Evolutionary conservation across 306 rosid genomes (phyloP), one percentile per base, ranked within the genome.

Genomic region (Fagus sylvatica): DNA sequence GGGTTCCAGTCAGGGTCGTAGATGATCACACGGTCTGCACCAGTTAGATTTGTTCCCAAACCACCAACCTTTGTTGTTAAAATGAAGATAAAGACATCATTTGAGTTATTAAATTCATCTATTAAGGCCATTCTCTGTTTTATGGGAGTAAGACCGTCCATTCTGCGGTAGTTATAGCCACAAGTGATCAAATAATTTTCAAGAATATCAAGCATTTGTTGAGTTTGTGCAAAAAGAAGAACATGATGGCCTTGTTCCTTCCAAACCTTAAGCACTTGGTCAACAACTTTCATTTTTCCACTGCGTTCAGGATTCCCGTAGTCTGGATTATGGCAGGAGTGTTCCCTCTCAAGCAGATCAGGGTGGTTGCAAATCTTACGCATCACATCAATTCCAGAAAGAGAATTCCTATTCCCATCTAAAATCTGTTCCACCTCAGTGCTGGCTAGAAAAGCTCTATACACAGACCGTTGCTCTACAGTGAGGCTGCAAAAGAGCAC

Each of bases 1-100:
- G 99, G 99, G 79, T 95, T 95, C 99, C 99, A 93, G 79, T 95
- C 96, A 64, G 98, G 98, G 75, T 93, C 98, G 56, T 88, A 95
- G 85, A 95, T 95, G 76, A 95, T 88, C 83, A 95, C 99, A 85
- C 99, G 87, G 74, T 95, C 73, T 56, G 96, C 99, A 84, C 99
- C 98, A 28, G 97, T 93, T 82, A 95, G 90, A 85, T 95, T 93
- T 22, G 98, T 95, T 67, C 99, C 99, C 78, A 95, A 88, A 77
- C 99, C 99, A 79, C 99, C 99, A 73, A 95, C 99, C 83, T 85
- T 95, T 76, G 99, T 95, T 48, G 99, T 95, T 68, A 95, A 87
- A 89, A 95, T 85, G 85, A 95, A 95, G 80, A 95, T 22, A 86
- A 91, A 93, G 68, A 95, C 85, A 22, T 95, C 98, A 60, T 42